Base-by-base conservation (phyloP, 352 stramenopile genomes). In the Phytopythium boreale region DNA sequence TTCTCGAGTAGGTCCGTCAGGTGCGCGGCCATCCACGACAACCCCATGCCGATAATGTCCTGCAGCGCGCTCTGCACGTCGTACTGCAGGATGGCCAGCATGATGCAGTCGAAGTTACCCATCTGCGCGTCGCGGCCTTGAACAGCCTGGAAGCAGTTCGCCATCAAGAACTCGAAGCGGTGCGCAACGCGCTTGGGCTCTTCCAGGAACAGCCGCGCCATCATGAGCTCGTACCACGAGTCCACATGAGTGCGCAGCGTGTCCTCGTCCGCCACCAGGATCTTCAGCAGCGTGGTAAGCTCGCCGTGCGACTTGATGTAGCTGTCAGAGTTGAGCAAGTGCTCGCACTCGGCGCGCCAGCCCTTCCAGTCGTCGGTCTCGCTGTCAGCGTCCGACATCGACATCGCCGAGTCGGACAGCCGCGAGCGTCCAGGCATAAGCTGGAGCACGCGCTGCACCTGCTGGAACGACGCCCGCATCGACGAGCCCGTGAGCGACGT, bases 51-150 rank as follows among this genome's bases (percentile, higher is more conserved):
- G 59, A 81, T 74, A 36, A 95, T 84, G 43, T 87, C 79, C 50
- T 90, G 74, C 14, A 95, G 63, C 37, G 86, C 80, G 22, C 67
- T 85, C 57, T 84, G 70, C 26, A 95, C 80, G 59, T 95, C 79
- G 62, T 88, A 87, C 71, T 95, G 63, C 59, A 95, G 73, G 22
- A 95, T 80, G 29, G 82, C 82, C 52, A 93, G 59, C 47, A 92
- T 82, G 65, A 93, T 92, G 64, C 81, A 90, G 63, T 93, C 86
- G 29, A 95, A 93, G 58, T 88, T 90, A 60, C 75, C 82, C 79
- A 95, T 91, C 11, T 68, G 69, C 29, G 66, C 63, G 7, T 76
- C 63, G 27, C 70, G 64, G 24, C 61, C 64, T 44, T 87, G 68
- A 58, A 88, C 82, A 14, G 62, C 69, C 49, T 72, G 69, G 62